phyloP scores from a whole-genome alignment of 2,329 filamentous ascomycete genomes.

The Alternaria dauci region DNA sequence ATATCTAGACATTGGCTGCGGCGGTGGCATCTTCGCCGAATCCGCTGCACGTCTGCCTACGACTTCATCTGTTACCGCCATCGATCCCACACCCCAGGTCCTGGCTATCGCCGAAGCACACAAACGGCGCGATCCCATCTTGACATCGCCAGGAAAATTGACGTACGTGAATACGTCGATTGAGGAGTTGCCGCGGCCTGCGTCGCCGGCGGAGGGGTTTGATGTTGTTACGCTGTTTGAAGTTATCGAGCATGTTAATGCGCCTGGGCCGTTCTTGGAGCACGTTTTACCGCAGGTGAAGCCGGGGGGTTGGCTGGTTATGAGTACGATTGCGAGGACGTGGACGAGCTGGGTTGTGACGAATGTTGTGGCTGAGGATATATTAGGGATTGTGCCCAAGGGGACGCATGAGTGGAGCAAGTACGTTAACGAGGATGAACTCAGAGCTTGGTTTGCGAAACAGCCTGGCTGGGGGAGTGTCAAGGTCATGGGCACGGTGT shows the following conservation, averaged over 20 bases:
- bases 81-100: constrained; percentile 79
- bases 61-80: constrained; percentile 72
- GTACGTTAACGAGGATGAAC: constrained; percentile 88
- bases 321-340: constrained; percentile 91
- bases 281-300: constrained; percentile 77
- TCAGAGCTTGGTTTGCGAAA: constrained; percentile 61
- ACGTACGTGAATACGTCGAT: constrained; percentile 79
- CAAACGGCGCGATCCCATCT: constrained; percentile 74
- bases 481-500: constrained; percentile 80
- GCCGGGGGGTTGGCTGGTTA: constrained; percentile 91
- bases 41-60: constrained; percentile 74
- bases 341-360: constrained; percentile 91
- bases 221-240: constrained; percentile 92
- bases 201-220: constrained; percentile 59
- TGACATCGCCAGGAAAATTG: constrained; percentile 66
- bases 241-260: constrained; percentile 90
- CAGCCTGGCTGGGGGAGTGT: constrained; percentile 56
- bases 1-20: constrained; percentile 93
- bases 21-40: constrained; percentile 96
- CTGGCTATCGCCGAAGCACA: constrained; percentile 79
- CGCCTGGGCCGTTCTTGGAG: constrained; percentile 76
- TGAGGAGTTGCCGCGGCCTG: constrained; percentile 66
- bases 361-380: constrained; percentile 88
- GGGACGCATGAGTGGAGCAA: constrained; percentile 97
- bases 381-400: constrained; percentile 84